Percentiles rank a stretch among this genome's conserved stretches.
Evolutionary conservation across 2,329 filamentous ascomycete species (phyloP).

Genomic region (Aspergillus clavatus): DNA sequence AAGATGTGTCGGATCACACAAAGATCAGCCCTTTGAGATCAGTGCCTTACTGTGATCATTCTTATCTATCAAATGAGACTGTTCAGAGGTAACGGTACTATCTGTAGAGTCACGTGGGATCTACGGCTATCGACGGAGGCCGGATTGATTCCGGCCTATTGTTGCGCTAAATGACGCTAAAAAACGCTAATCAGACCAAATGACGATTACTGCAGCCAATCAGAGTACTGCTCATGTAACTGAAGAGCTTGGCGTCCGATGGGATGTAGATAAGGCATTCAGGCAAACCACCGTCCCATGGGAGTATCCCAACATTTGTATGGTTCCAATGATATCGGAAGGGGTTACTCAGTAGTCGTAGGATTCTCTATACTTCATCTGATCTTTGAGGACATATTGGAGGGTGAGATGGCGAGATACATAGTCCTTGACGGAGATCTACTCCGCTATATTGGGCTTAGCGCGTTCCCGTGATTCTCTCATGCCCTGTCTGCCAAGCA

Average conservation of each 20-base stretch:
- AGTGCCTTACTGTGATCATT: background rate
- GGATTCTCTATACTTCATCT: too few species aligned
- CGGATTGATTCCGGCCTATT: slow-evolving; percentile 41
- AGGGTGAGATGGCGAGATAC: too few species aligned
- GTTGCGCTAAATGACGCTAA: slow-evolving; percentile 15
- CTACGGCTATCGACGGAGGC: slow-evolving; percentile 35
- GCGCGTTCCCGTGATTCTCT: slow-evolving; percentile 26
- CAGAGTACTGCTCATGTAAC: slow-evolving; percentile 2
- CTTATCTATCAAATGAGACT: background rate
- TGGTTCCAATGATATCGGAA: background rate
- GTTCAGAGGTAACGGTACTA: too few species aligned
- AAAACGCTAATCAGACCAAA: slow-evolving; percentile 19
- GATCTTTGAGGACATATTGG: background rate
- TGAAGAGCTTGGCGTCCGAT: slow-evolving; percentile 17
- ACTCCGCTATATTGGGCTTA: slow-evolving; percentile 21
- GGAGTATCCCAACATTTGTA: background rate
- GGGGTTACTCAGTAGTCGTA: background rate
- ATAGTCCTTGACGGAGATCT: too few species aligned
- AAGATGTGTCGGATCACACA: too few species aligned
- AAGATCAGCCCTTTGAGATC: too few species aligned
- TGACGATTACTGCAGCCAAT: slow-evolving; percentile 19
- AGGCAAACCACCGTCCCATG: slow-evolving; percentile 2
- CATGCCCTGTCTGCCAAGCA: slow-evolving; percentile 23
- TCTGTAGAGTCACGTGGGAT: background rate
- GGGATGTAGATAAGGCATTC: slow-evolving; percentile 18